Conservation (phyloP, 163 green algal genomes). For the Smithsoniella earleae region DNA sequence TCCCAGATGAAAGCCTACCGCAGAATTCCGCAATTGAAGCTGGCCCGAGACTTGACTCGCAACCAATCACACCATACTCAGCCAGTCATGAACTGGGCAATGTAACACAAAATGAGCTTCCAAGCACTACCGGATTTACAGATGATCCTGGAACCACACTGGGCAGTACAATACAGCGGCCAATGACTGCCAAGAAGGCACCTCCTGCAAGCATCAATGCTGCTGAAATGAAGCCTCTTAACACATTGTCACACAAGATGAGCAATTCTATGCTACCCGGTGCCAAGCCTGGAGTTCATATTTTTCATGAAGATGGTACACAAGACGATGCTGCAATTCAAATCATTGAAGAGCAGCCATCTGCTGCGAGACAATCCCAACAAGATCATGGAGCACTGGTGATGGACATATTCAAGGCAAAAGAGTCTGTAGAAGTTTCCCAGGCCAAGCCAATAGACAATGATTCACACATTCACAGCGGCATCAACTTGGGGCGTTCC, state of each 20-base stretch:
- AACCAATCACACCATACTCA: too few species aligned
- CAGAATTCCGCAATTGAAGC: too few species aligned
- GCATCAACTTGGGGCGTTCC: neutral
- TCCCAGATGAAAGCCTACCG: too few species aligned
- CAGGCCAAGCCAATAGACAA: neutral
- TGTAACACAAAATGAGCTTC: too few species aligned
- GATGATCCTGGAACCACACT: too few species aligned
- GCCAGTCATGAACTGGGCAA: too few species aligned
- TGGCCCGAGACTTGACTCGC: too few species aligned
- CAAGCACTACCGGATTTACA: too few species aligned
- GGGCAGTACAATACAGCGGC: neutral
- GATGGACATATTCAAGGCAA: conserved; percentile 10
- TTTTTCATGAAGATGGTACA: neutral
- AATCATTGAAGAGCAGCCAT: neutral
- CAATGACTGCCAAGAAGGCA: conserved; percentile 23
- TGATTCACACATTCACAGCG: neutral
- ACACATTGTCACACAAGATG: too few species aligned
- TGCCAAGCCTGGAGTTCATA: neutral
- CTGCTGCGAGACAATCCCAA: neutral
- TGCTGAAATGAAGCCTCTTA: too few species aligned
- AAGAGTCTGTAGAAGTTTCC: neutral
- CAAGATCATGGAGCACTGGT: neutral
- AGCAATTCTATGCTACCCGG: too few species aligned
- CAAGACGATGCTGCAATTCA: neutral
- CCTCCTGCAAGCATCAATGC: too few species aligned